Percentiles rank a stretch among this genome's conserved stretches.
phyloP scores from a whole-genome alignment of 768 basidiomycete species.

The Rhizopogon vinicolor region DNA sequence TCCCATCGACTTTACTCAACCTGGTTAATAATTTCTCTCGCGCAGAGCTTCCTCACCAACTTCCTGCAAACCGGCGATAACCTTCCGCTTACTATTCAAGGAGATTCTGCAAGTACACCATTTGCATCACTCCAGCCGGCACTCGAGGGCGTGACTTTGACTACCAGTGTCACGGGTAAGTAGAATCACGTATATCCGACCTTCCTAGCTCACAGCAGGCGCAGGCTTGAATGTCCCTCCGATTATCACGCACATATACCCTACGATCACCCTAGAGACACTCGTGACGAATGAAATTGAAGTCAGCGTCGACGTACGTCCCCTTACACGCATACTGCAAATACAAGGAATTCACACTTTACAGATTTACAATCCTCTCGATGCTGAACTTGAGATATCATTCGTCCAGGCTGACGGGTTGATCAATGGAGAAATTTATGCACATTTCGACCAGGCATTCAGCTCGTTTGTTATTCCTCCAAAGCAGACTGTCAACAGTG shows the following conservation, averaged over 20 bases:
- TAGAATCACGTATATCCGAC: neutral
- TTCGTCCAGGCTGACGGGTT: slow-evolving; percentile 54
- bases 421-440: slow-evolving; percentile 49
- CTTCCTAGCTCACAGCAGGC: neutral
- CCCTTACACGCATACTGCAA: slow-evolving; percentile 1
- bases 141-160: slow-evolving; percentile 47
- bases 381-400: slow-evolving; percentile 50
- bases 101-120: slow-evolving; percentile 56
- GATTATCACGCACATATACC: slow-evolving; percentile 54
- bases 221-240: slow-evolving; percentile 45
- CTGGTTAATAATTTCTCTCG: neutral
- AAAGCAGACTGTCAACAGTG: slow-evolving; percentile 57
- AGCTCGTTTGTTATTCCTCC: slow-evolving; percentile 52
- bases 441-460: slow-evolving; percentile 55
- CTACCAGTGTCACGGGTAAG: slow-evolving; percentile 45
- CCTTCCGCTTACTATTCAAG: slow-evolving; percentile 52
- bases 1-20: neutral
- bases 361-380: slow-evolving; percentile 52
- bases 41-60: slow-evolving; percentile 48
- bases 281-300: slow-evolving; percentile 46
- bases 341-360: neutral
- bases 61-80: slow-evolving; percentile 51
- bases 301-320: slow-evolving; percentile 53
- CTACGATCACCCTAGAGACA: slow-evolving; percentile 46
- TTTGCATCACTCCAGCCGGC: slow-evolving; percentile 55